phyloP scores from a whole-genome alignment of 2,329 filamentous ascomycete species.

The Trichoderma sp. region DNA sequence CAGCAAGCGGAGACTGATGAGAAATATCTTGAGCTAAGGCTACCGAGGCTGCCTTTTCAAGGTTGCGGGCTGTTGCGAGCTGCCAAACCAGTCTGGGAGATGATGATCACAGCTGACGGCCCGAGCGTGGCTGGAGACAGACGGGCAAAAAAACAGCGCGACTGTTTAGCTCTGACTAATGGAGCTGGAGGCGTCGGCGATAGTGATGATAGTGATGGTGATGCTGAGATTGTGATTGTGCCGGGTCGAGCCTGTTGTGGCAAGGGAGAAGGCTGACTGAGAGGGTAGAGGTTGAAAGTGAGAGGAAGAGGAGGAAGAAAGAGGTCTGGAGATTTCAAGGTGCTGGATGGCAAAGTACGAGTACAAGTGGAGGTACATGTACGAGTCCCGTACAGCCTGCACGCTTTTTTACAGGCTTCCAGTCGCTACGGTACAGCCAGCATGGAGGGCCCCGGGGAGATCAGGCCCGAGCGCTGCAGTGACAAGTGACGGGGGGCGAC shows the following conservation, averaged over 20 bases:
- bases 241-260: background rate
- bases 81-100: constrained; percentile 18
- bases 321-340: background rate
- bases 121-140: constrained; percentile 8
- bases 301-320: background rate
- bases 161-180: background rate
- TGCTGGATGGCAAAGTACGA: background rate
- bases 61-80: constrained; percentile 8
- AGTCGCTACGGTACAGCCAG: background rate
- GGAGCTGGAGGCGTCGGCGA: background rate
- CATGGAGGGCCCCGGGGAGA: background rate
- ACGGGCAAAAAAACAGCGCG: background rate
- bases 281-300: background rate
- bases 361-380: background rate
- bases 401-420: background rate
- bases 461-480: constrained; percentile 12
- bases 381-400: background rate
- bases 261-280: background rate
- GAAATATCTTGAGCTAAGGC: constrained; percentile 12
- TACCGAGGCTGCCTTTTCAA: constrained; percentile 13
- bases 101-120: constrained; percentile 10
- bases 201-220: background rate
- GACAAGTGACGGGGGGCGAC: background rate
- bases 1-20: constrained; percentile 24
- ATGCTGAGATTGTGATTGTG: background rate